Evolutionary conservation across 305 asterid species (phyloP), one percentile per base, ranked within the genome.

Genomic region (Nicotiana rustica): DNA sequence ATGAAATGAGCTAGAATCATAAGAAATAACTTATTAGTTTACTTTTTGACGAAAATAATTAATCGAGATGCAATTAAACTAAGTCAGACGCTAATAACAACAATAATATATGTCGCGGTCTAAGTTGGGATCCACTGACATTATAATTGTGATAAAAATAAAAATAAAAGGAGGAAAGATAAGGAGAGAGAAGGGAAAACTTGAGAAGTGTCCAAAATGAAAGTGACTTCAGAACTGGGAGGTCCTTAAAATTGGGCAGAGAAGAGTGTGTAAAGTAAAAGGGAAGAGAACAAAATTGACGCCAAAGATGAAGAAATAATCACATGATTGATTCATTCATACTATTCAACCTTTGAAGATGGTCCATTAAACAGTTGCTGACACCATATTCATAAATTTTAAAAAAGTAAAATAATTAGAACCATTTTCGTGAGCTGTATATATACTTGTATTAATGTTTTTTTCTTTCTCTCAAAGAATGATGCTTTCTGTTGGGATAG

Each of bases 161-260:
- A 68, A 59, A 67, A 35, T 19, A 78, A 38, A 36, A 4, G 41
- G 41, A 36, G 6, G 41, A 18, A 80, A 70, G 82, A 25, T 70
- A 80, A 70, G 41, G 67, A 62, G 33, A 75, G 29, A 57, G 55
- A 77, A 82, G 21, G 41, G 84, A 83, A 73, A 79, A 57, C 49
- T 52, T 78, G 82, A 83, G 83, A 82, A 88, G 83, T 66, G 90
- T 86, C 88, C 89, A 87, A 90, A 82, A n/a, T 55, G 78, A 55
- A 79, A 79, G 83, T 68, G 85, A 86, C 81, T 81, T 73, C 76
- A 82, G 88, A 88, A 88, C 90, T 85, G 88, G 85, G 87, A 82
- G 85, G 86, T 82, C 83, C 78, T 79, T 67, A 25, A 86, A 81
- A 82, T 62, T 73, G 87, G 87, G 87, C 73, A 25, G 82, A 81